Evolutionary conservation across 352 stramenopile species (phyloP).

Genomic region (Phytophthora fragariaefolia): DNA sequence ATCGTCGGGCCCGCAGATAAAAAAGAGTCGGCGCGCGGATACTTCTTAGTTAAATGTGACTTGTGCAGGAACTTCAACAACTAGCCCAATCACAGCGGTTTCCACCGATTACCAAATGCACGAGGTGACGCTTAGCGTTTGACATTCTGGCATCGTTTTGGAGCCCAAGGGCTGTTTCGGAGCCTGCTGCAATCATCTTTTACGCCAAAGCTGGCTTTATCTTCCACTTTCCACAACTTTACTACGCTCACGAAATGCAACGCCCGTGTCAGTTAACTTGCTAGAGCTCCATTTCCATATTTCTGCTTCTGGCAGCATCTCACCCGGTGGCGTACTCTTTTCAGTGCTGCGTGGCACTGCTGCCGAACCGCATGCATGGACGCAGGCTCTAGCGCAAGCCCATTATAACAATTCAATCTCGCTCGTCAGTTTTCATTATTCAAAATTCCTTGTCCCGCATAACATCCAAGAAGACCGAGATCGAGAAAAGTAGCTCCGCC

Average conservation of each 20-base stretch:
- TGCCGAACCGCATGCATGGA: constrained; percentile 25
- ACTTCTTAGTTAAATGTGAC: constrained; percentile 8
- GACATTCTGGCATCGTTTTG: constrained; percentile 12
- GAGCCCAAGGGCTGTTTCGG: background rate
- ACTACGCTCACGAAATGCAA: background rate
- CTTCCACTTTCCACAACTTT: constrained; percentile 12
- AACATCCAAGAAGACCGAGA: constrained; percentile 1
- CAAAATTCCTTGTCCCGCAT: constrained; percentile 11
- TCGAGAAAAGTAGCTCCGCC: background rate
- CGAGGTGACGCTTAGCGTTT: constrained; percentile 22
- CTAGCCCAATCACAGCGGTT: constrained; percentile 18
- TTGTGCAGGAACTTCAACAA: constrained; percentile 26
- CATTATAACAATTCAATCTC: background rate
- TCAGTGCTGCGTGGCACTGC: constrained; percentile 24
- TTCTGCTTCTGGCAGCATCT: constrained; percentile 5
- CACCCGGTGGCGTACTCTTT: constrained; percentile 1
- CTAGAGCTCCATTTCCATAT: constrained; percentile 28
- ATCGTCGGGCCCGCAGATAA: no score
- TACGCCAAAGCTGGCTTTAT: constrained; percentile 22
- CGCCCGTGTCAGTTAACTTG: background rate
- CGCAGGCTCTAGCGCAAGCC: constrained; percentile 2
- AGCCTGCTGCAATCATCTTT: background rate
- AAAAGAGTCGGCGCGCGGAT: no score
- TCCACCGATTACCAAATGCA: constrained; percentile 24
- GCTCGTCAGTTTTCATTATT: constrained; percentile 18